phyloP scores from a whole-genome alignment of 768 basidiomycete genomes.

The Antrodiella citrinella region DNA sequence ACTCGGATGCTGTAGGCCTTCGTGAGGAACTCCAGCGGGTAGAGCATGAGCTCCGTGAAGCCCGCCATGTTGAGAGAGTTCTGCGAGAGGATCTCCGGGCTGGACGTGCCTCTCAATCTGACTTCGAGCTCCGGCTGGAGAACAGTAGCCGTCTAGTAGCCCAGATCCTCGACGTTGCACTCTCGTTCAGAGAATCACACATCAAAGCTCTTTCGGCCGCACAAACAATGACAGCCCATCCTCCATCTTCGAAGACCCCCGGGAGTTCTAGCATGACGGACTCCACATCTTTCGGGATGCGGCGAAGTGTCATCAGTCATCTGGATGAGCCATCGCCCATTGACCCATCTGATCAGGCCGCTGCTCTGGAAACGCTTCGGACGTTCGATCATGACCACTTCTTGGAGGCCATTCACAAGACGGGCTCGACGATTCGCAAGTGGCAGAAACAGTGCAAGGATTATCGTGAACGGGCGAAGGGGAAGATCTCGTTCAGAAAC shows the following conservation, averaged over 20 bases:
- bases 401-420: slow-evolving; percentile 72
- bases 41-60: slow-evolving; percentile 62
- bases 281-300: slow-evolving; percentile 38
- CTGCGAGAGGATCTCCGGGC: slow-evolving; percentile 67
- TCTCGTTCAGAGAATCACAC: slow-evolving; percentile 71
- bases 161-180: slow-evolving; percentile 73
- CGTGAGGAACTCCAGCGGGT: slow-evolving; percentile 68
- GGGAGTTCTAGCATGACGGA: slow-evolving; percentile 33
- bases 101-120: slow-evolving; percentile 60
- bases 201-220: slow-evolving; percentile 60
- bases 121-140: slow-evolving; percentile 61
- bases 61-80: slow-evolving; percentile 55
- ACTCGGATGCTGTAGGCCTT: slow-evolving; percentile 59
- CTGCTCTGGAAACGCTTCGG: slow-evolving; percentile 61
- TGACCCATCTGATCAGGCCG: slow-evolving; percentile 66
- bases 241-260: slow-evolving; percentile 37
- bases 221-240: slow-evolving; percentile 44
- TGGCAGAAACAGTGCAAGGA: slow-evolving; percentile 98
- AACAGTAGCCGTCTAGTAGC: slow-evolving; percentile 63
- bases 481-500: slow-evolving; percentile 94
- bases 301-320: slow-evolving; percentile 45
- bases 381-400: slow-evolving; percentile 82
- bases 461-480: slow-evolving; percentile 90
- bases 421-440: slow-evolving; percentile 82
- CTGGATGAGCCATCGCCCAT: slow-evolving; percentile 62